phyloP scores from a whole-genome alignment of 257 asterid species.

The Solanum chaucha region DNA sequence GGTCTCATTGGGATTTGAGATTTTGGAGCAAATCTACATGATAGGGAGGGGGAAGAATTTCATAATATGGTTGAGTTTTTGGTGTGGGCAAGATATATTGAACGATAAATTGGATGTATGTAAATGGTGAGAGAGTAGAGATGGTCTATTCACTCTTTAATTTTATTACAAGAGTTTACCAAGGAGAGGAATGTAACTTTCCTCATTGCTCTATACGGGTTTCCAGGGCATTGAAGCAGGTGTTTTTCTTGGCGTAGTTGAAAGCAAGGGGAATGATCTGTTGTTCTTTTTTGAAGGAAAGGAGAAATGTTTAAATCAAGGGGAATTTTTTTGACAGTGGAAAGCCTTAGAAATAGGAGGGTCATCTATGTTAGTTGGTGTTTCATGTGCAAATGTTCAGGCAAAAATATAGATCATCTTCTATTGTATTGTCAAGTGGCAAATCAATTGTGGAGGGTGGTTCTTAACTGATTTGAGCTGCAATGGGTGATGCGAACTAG shows the following conservation, averaged over 20 bases:
- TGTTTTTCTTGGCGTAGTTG: neutral
- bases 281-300: neutral
- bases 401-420: neutral
- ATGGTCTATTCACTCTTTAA: neutral
- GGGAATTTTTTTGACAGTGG: neutral
- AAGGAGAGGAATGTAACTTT: neutral
- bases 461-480: neutral
- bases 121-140: neutral
- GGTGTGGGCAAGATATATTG: neutral
- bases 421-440: neutral
- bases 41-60: neutral
- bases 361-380: neutral
- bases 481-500: neutral
- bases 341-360: neutral
- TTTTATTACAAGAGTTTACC: neutral
- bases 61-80: neutral
- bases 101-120: neutral
- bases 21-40: neutral
- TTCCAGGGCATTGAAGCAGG: neutral
- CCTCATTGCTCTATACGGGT: neutral
- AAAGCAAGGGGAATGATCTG: neutral
- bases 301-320: neutral
- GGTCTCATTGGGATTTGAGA: neutral
- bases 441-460: neutral
- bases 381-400: neutral